phyloP scores from a whole-genome alignment of 768 basidiomycete species.

The Tremella fuciformis region DNA sequence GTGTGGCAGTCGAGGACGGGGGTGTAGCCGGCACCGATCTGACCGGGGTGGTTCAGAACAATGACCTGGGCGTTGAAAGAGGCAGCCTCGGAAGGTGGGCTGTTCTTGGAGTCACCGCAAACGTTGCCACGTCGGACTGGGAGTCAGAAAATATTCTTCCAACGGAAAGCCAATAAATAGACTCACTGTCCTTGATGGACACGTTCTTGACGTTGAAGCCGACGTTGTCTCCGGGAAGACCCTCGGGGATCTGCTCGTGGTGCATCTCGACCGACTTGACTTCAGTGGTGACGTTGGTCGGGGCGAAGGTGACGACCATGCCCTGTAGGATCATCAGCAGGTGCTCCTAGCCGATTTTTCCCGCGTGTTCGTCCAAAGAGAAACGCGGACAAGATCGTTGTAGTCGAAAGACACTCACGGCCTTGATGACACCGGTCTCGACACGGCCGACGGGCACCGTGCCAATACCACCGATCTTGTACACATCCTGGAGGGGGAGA shows the following conservation, averaged over 20 bases:
- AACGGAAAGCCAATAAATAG: constrained; percentile 1
- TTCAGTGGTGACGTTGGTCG: constrained; percentile 98
- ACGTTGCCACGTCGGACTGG: constrained; percentile 96
- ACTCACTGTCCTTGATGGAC: neutral
- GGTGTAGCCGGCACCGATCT: constrained; percentile 98
- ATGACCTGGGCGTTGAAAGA: constrained; percentile 96
- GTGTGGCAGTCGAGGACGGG: constrained; percentile 99
- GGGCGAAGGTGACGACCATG: constrained; percentile 97
- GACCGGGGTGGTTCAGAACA: constrained; percentile 99
- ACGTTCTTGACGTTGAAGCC: constrained; percentile 26
- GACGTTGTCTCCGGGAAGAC: constrained; percentile 97
- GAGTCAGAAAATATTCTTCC: constrained; percentile 67
- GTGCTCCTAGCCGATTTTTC: too few species aligned
- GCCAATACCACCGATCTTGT: constrained; percentile 99
- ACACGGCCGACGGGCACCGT: constrained; percentile 99
- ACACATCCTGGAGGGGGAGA: constrained; percentile 99
- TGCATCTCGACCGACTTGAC: constrained; percentile 99
- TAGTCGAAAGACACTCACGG: neutral
- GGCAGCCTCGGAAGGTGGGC: constrained; percentile 71
- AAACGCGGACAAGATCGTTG: constrained; percentile 66
- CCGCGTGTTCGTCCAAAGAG: too few species aligned
- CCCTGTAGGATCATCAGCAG: constrained; percentile 53
- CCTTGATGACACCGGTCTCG: constrained; percentile 91
- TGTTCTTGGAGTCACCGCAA: constrained; percentile 99
- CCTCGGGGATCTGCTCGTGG: constrained; percentile 76